phyloP scores from a whole-genome alignment of 148 eudicot species.

The Camellia sinensis region DNA sequence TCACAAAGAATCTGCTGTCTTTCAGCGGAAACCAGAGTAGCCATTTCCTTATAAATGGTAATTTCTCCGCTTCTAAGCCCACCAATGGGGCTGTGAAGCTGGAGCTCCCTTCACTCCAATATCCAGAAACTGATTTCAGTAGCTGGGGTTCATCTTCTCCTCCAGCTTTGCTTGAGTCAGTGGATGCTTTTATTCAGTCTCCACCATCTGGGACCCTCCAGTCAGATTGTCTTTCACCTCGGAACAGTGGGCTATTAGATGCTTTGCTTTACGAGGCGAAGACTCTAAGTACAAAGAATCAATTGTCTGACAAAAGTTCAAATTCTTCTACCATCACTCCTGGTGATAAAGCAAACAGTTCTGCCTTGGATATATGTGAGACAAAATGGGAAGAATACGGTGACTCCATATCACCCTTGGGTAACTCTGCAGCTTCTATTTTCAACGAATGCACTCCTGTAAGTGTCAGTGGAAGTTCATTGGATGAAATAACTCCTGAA shows the following conservation, averaged over 20 bases:
- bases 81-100: slow-evolving; percentile 16
- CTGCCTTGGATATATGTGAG: slow-evolving; percentile 8
- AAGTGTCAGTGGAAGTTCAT: slow-evolving; percentile 6
- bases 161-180: slow-evolving; percentile 17
- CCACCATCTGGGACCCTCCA: slow-evolving; percentile 11
- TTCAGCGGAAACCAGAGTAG: slow-evolving; percentile 20
- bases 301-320: slow-evolving; percentile 13
- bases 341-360: background rate
- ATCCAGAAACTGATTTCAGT: slow-evolving; percentile 27
- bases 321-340: slow-evolving; percentile 15
- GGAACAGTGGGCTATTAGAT: slow-evolving; percentile 24
- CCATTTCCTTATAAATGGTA: slow-evolving; percentile 28
- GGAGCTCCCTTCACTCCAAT: slow-evolving; percentile 42
- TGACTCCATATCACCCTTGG: slow-evolving; percentile 13
- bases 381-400: slow-evolving; percentile 12
- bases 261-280: slow-evolving; percentile 20
- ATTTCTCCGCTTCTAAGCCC: slow-evolving; percentile 26
- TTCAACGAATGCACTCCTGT: slow-evolving; percentile 1
- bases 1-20: background rate
- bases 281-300: slow-evolving; percentile 12
- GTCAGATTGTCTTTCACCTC: slow-evolving; percentile 15
- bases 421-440: slow-evolving; percentile 3
- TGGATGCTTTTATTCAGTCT: slow-evolving; percentile 28
- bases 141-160: slow-evolving; percentile 23
- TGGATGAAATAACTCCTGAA: slow-evolving; percentile 10